Evolutionary conservation across 192 early-diverging fungal species (phyloP), one percentile per base, ranked within the genome.

Genomic region (Podila clonocystis): DNA sequence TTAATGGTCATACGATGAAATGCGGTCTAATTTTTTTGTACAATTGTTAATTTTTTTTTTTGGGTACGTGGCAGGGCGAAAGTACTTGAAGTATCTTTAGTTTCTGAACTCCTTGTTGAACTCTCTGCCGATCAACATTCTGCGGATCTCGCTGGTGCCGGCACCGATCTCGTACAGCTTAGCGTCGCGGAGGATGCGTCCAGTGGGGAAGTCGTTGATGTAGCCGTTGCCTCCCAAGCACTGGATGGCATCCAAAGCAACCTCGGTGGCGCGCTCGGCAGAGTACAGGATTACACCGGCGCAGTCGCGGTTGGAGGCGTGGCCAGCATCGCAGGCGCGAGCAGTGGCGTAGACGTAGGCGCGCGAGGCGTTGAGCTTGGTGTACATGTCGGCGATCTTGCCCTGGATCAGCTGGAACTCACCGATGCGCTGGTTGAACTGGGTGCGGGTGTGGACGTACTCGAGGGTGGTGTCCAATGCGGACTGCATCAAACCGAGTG

Each of bases 351-450:
- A 97, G 15, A 95, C 95, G 70, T 97, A 97, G 29, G 95, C 84
- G 13, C 97, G 87, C 19, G 96, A 95, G 1, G 95, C 95, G 67
- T 91, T 94, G 34, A 96, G 86, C 77, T 97, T 97, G n/a, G 95
- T 97, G 87, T 97, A 97, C 94, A 98, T 98, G 68, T 98, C 97
- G 24, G 97, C 97, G 63, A 98, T 83, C 80, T 97, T 98, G n/a
- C 91, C 95, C 85, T 98, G 96, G 52, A 98, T 85, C 50, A 97
- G 85, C 87, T 97, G 94, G 87, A 97, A 98, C 63, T 94, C 85
- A 15, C 94, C 96, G 75, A 98, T 92, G 22, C 90, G 90, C 33
- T 87, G 73, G 63, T 91, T 92, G 87, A 98, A 97, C 83, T 98
- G 97, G 38, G 93, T 88, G 15, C 97, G 91, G 60, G 92, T 87